Evolutionary conservation across 2,329 filamentous ascomycete species (phyloP), one percentile per base, ranked within the genome.

Genomic region (Alternaria ventricosa): DNA sequence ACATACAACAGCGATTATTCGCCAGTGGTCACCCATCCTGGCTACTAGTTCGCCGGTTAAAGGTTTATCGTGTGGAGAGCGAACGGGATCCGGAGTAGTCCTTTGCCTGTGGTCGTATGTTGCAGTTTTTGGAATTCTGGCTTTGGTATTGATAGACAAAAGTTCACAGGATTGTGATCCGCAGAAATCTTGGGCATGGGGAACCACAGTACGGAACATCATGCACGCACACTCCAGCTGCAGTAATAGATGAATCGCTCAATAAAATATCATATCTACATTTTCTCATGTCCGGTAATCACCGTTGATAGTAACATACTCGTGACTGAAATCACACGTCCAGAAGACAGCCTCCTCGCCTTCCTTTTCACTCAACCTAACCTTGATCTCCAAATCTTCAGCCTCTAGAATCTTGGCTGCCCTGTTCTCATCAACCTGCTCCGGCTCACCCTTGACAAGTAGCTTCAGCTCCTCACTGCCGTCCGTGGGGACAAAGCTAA

Each of bases 261-360:
- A 4, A 53, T 53, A n/a, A 41, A 11, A 53, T 12, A 18, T 25
- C 28, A 3, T 41, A 23, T 23, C 9, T 53, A 53, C 30, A 12
- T 25, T 6, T 41, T 9, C 46, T 61, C 46, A 89, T 30, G 88
- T 90, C 72, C 88, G 80, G 78, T 90, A 90, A 77, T 90, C 88
- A 41, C 87, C 88, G 75, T 90, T 90, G 71, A 90, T 90, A 55
- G 88, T 90, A 51, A 90, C 88, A 81, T 90, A 96, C 84, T 94
- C 92, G 75, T 94, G 92, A 76, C 90, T 93, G 71, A 94, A 93
- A 78, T 96, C 93, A 76, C 93, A 96, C 43, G 92, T 96, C 89
- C 92, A 96, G 78, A 93, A 92, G 6, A 89, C 88, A 2, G 90
- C 90, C 78, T 90, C 87, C 44, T 50, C 57, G 22, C 57, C 64